Evolutionary conservation across 2,329 filamentous ascomycete genomes (phyloP).

Genomic region (Claviceps purpurea): DNA sequence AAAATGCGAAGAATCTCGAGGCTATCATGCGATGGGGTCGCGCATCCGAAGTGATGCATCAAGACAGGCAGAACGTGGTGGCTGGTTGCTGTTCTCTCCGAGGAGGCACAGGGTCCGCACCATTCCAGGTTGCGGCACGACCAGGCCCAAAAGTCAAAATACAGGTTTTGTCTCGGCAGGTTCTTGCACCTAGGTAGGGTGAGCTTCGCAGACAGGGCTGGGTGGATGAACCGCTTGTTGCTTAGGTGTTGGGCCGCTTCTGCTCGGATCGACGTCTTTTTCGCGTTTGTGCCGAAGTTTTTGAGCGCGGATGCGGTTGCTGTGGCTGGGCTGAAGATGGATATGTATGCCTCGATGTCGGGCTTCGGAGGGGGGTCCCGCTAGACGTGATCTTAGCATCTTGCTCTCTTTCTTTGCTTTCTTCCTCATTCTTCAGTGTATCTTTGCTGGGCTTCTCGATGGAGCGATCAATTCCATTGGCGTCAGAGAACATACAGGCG

Average conservation of each 20-base stretch:
- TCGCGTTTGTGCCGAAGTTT: constrained; percentile 50
- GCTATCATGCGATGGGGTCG: constrained; percentile 53
- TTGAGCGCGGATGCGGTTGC: constrained; percentile 48
- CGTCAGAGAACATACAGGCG: constrained; percentile 15
- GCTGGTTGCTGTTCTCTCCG: constrained; percentile 37
- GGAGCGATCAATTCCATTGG: no score
- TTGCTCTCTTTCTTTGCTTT: neutral
- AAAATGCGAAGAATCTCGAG: constrained; percentile 46
- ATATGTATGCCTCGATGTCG: constrained; percentile 54
- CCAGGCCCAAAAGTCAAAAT: constrained; percentile 55
- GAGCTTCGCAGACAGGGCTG: constrained; percentile 23
- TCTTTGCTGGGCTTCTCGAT: neutral
- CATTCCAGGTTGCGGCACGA: constrained; percentile 50
- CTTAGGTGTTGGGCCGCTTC: constrained; percentile 43
- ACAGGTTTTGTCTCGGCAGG: constrained; percentile 43
- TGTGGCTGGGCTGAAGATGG: constrained; percentile 50
- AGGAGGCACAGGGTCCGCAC: constrained; percentile 43
- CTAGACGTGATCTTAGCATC: constrained; percentile 10
- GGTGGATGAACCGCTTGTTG: constrained; percentile 37
- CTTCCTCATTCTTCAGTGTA: no score
- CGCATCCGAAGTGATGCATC: constrained; percentile 70
- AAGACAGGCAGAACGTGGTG: constrained; percentile 60
- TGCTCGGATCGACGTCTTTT: constrained; percentile 45
- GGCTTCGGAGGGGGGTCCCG: constrained; percentile 34
- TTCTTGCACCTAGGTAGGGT: constrained; percentile 34